Evolutionary conservation across 805 yeast species (phyloP).

Genomic region (Kazachstania kunashirensis): DNA sequence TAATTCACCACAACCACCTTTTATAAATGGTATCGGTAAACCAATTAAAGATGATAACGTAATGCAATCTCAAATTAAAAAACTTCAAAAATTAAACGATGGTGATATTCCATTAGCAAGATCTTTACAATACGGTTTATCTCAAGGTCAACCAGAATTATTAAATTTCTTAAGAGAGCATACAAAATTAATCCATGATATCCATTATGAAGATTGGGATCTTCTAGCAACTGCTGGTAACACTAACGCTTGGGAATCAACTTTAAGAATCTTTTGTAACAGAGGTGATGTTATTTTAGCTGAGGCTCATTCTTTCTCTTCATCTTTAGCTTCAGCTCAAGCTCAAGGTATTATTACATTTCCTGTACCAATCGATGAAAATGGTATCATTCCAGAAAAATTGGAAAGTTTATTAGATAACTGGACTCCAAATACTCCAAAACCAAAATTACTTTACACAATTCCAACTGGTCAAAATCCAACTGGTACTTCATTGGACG

Average conservation of each 20-base stretch:
- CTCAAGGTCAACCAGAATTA: slow-evolving; percentile 73
- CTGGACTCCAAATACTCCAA: slow-evolving; percentile 57
- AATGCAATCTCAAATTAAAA: slow-evolving; percentile 23
- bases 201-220: slow-evolving; percentile 61
- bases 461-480: slow-evolving; percentile 98
- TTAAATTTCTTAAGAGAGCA: slow-evolving; percentile 65
- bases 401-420: slow-evolving; percentile 50
- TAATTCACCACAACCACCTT: slow-evolving; percentile 72
- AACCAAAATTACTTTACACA: slow-evolving; percentile 82
- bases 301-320: slow-evolving; percentile 75
- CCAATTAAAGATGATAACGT: slow-evolving; percentile 31
- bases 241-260: slow-evolving; percentile 84
- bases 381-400: slow-evolving; percentile 68
- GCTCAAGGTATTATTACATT: slow-evolving; percentile 60
- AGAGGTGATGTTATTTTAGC: slow-evolving; percentile 77
- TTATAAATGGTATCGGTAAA: slow-evolving; percentile 68
- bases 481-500: slow-evolving; percentile 76
- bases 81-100: slow-evolving; percentile 35
- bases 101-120: slow-evolving; percentile 66
- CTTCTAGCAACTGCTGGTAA: slow-evolving; percentile 66
- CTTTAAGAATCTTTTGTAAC: slow-evolving; percentile 64
- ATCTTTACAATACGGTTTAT: slow-evolving; percentile 86
- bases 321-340: slow-evolving; percentile 72
- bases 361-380: slow-evolving; percentile 69
- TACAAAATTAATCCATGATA: slow-evolving; percentile 41